Evolutionary conservation across 192 early-diverging fungal species (phyloP).

Genomic region (Ambispora gerdemannii): DNA sequence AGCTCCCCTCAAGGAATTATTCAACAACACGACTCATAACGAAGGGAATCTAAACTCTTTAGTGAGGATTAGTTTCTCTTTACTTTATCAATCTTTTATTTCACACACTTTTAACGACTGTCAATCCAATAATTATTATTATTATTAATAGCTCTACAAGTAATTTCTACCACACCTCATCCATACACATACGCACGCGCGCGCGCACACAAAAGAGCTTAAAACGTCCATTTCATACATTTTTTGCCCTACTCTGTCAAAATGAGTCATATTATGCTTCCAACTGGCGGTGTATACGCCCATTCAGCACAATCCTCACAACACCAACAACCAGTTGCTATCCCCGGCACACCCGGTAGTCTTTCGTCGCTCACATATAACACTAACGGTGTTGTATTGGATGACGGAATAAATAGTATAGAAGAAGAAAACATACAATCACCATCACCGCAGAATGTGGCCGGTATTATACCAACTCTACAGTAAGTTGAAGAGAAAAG

Average conservation of each 20-base stretch:
- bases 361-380: neutral
- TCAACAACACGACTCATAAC: neutral
- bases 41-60: conserved; percentile 10
- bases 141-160: no score
- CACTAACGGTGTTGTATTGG: neutral
- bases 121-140: no score
- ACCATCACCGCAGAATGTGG: conserved; percentile 47
- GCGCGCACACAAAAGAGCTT: neutral
- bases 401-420: neutral
- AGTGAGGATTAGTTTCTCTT: conserved; percentile 20
- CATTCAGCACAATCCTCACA: neutral
- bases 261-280: conserved; percentile 1
- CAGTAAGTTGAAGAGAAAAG: conserved; percentile 58
- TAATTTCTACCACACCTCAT: neutral
- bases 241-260: neutral
- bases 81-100: neutral
- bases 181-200: neutral
- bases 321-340: conserved; percentile 1
- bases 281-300: neutral
- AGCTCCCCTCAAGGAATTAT: neutral
- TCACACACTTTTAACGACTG: no score
- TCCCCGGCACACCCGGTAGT: neutral
- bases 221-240: neutral
- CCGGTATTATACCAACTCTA: conserved; percentile 58
- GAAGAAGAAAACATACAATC: conserved; percentile 1